Evolutionary conservation across 495 filamentous ascomycete species (phyloP).

Genomic region (Trichoderma reesei): DNA sequence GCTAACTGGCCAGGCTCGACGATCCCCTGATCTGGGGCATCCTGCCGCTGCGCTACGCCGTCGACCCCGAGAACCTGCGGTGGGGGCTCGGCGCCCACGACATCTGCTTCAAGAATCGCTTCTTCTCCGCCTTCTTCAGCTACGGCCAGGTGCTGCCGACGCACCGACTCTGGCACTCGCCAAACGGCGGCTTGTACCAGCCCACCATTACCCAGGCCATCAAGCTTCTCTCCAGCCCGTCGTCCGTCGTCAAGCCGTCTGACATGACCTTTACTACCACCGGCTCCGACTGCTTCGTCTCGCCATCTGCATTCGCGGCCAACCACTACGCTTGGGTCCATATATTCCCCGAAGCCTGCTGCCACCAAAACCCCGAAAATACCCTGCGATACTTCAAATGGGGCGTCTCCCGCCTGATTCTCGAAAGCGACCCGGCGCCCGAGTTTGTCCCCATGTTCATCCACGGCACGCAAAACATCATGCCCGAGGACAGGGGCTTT

Average conservation of each 20-base stretch:
- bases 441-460: conserved; percentile 91
- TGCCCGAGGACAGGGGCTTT: conserved; percentile 68
- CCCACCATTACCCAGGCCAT: conserved; percentile 80
- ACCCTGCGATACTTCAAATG: conserved; percentile 96
- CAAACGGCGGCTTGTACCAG: conserved; percentile 72
- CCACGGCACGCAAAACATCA: conserved; percentile 72
- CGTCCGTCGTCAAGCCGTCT: conserved; percentile 38
- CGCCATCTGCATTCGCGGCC: conserved; percentile 44
- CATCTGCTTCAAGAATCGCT: conserved; percentile 73
- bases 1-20: conserved; percentile 55
- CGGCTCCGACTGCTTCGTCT: conserved; percentile 44
- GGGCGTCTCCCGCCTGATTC: conserved; percentile 80
- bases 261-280: conserved; percentile 56
- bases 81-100: conserved; percentile 89
- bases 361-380: conserved; percentile 73
- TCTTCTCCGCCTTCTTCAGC: conserved; percentile 60
- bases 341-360: conserved; percentile 89
- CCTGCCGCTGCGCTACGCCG: conserved; percentile 60
- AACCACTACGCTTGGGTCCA: conserved; percentile 72
- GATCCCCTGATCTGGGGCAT: conserved; percentile 91
- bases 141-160: conserved; percentile 84
- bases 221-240: conserved; percentile 54
- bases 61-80: conserved; percentile 62
- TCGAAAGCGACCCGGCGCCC: conserved; percentile 74
- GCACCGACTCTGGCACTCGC: conserved; percentile 67